Evolutionary conservation across 2,329 filamentous ascomycete genomes (phyloP).

Genomic region (Parascedosporium putredinis): DNA sequence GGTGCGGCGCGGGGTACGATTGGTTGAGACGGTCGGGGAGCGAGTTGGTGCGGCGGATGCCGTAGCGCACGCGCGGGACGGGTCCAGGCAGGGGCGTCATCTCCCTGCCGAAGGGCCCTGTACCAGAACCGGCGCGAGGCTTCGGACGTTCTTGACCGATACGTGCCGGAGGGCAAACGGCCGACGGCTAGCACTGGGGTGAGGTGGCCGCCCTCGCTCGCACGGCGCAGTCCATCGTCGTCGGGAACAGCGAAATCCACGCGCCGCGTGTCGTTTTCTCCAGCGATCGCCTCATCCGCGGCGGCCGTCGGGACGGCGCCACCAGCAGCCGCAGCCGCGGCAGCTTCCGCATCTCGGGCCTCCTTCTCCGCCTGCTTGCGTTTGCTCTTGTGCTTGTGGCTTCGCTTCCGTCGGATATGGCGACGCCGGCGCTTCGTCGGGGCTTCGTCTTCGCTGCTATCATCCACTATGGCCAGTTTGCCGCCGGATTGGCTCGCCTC

Average conservation of each 20-base stretch:
- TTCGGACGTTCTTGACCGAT: slow-evolving; percentile 52
- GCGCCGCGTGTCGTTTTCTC: slow-evolving; percentile 33
- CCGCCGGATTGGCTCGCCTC: slow-evolving; percentile 8
- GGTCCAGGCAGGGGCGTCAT: slow-evolving; percentile 26
- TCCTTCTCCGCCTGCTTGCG: slow-evolving; percentile 19
- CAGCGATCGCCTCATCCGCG: background rate
- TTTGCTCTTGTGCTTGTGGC: slow-evolving; percentile 28
- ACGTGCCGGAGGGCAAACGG: slow-evolving; percentile 50
- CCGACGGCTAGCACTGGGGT: slow-evolving; percentile 20
- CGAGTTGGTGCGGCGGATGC: slow-evolving; percentile 65
- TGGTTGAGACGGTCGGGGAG: slow-evolving; percentile 57
- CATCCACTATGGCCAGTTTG: background rate
- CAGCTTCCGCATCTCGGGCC: background rate
- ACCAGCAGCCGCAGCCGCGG: background rate
- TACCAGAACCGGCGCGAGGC: slow-evolving; percentile 61
- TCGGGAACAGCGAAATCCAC: slow-evolving; percentile 44
- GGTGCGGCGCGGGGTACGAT: slow-evolving; percentile 22
- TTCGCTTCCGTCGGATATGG: slow-evolving; percentile 22
- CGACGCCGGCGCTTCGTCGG: slow-evolving; percentile 32
- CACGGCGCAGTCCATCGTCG: background rate
- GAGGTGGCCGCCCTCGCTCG: slow-evolving; percentile 18
- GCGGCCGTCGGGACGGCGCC: background rate
- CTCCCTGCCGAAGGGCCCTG: slow-evolving; percentile 25
- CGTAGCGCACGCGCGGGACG: slow-evolving; percentile 47
- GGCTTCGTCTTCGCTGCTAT: slow-evolving; percentile 25